Evolutionary conservation across 345 rosid species (phyloP), one percentile per base, ranked within the genome.

Genomic region (Eucalyptus sp.): DNA sequence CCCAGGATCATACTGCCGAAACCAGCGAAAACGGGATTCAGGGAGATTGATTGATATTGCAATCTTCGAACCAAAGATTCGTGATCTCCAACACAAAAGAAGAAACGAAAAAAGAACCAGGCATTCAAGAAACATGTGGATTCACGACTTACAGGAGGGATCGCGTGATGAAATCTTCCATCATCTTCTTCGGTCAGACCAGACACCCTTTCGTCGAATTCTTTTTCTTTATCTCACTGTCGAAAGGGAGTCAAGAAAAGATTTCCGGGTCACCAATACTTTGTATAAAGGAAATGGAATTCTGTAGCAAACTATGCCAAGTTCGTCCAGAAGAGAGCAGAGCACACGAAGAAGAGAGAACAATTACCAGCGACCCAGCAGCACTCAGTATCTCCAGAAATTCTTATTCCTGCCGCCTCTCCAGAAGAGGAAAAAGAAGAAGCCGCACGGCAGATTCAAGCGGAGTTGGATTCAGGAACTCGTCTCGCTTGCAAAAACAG

Each of bases 111-210:
- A 22, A 37, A 50, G 29, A 87, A n/a, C 43, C 18, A 16, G 20
- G 87, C 24, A 86, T 31, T 27, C 10, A 13, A 54, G 2, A n/a
- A 41, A 31, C 29, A 46, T 6, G 62, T 14, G 24, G 31, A 25
- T 54, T 43, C 71, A 46, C 29, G 27, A 83, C 91, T 27, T 87
- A 90, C 91, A 90, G 51, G 49, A 90, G 88, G 29, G 51, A 51
- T 87, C 91, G 86, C 52, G 91, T 90, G 49, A 90, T 88, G 46
- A 90, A 87, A n/a, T 90, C 91, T 79, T 88, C 91, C 87, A 90
- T 33, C 91, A 90, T 90, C 87, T 43, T 89, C 66, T 22, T 60
- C 50, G 29, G 27, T 76, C 86, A 60, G 64, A 52, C 43, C 87
- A 31, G 46, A 52, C 46, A n/a, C 89, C 46, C 52, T n/a, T 50